Base-by-base conservation (phyloP, 2,329 filamentous ascomycete genomes). In the Diaporthe destruens region DNA sequence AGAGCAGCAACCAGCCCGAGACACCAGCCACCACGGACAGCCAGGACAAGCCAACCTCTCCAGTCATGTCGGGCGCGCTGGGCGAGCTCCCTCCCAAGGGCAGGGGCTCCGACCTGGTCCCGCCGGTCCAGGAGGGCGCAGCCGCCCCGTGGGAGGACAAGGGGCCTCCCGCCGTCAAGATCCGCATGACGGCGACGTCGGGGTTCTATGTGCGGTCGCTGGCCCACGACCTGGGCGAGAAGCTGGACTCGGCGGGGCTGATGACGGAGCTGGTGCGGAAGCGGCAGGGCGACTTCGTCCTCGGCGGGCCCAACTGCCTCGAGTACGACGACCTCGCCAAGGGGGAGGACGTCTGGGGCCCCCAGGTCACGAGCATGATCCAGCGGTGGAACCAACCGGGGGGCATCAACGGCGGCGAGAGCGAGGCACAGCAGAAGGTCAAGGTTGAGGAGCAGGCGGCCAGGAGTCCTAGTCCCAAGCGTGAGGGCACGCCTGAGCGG, bases 141-240 rank as follows among this genome's bases (percentile, higher is more conserved):
- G 87, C 88, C 7, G 85, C 87, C 8, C 88, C 88, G 0, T 90
- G 89, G 89, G 85, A 84, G 51, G 89, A 86, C 80, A 84, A 91
- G 78, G 90, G 88, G 0, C 91, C 94, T 1, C 90, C 96, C 1
- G 96, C 96, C 0, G 93, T 90, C 63, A 92, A 90, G 79, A 90
- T 99, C 73, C 91, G 93, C 72, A 94, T 99, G 90, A 97, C 94
- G 0, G 96, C 98, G 67, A 95, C 95, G 2, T 97, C 95, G 0
- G 96, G 96, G 51, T 99, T 98, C 86, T 99, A 99, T 81, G 95
- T 99, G 18, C 93, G 96, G 75, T 97, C 93, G 72, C 90, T 99
- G 77, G 95, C 94, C 77, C 95, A 98, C 80, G 96, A 99, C 78
- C 87, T 99, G 4, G 96, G 96, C 29, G 86, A 91, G 76, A 94